Conservation (phyloP, 208 protist species). For the Strigomonas culicis region DNA sequence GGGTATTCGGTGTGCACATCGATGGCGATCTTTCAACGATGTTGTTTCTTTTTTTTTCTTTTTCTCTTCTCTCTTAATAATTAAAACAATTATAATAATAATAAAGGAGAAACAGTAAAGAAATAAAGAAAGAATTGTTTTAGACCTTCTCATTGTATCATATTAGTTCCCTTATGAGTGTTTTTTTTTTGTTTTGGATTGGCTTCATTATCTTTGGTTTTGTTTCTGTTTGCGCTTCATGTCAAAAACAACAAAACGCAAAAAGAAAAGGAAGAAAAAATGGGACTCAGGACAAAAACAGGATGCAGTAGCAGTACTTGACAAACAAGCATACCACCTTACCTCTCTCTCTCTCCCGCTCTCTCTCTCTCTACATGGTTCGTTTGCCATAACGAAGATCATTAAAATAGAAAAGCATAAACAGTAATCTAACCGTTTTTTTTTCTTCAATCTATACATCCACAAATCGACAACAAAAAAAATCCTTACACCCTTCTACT, state of each 20-base stretch:
- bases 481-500: not conserved
- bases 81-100: not conserved
- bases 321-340: too few species aligned
- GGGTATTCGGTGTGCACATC: too few species aligned
- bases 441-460: not conserved
- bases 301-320: too few species aligned
- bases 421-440: not conserved
- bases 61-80: not conserved
- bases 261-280: conserved; percentile 12
- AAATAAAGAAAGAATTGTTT: not conserved
- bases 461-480: not conserved
- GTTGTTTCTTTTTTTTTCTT: conserved; percentile 15
- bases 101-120: not conserved
- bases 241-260: not conserved
- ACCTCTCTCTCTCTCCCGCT: not conserved
- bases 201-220: not conserved
- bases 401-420: conserved; percentile 7
- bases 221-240: not conserved
- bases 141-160: not conserved
- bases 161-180: not conserved
- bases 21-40: not conserved
- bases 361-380: conserved; percentile 4
- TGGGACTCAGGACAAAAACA: too few species aligned
- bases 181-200: conserved; percentile 5
- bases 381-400: too few species aligned